Conservation (phyloP, 2,329 filamentous ascomycete species). For the Didymella arachidicola region DNA sequence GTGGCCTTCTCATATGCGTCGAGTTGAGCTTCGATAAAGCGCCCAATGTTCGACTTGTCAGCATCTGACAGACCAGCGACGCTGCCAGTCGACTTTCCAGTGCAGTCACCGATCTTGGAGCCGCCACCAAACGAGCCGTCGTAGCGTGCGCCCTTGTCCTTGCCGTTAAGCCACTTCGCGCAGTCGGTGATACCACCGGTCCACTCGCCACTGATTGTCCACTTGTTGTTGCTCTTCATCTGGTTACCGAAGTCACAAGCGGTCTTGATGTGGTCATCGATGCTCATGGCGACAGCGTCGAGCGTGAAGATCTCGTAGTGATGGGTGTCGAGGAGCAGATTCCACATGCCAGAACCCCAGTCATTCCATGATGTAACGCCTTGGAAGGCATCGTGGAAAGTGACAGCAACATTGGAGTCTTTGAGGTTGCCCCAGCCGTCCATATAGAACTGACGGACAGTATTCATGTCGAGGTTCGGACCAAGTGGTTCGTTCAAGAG, state of each 20-base stretch:
- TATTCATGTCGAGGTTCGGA: slow-evolving; percentile 52
- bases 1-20: slow-evolving; percentile 57
- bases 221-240: slow-evolving; percentile 57
- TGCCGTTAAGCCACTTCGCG: slow-evolving; percentile 59
- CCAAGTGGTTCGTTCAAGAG: slow-evolving; percentile 59
- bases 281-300: slow-evolving; percentile 48
- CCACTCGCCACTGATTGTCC: slow-evolving; percentile 59
- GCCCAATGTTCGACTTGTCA: slow-evolving; percentile 55
- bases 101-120: slow-evolving; percentile 53
- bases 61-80: slow-evolving; percentile 52
- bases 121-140: slow-evolving; percentile 53
- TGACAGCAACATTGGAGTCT: slow-evolving; percentile 52
- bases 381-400: slow-evolving; percentile 58
- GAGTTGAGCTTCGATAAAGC: slow-evolving; percentile 58
- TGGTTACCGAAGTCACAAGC: slow-evolving; percentile 56
- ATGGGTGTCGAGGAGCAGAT: slow-evolving; percentile 57
- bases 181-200: slow-evolving; percentile 58
- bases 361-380: slow-evolving; percentile 55
- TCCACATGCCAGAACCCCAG: slow-evolving; percentile 56
- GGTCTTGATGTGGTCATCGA: slow-evolving; percentile 51
- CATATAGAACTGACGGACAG: slow-evolving; percentile 57
- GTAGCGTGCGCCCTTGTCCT: slow-evolving; percentile 56
- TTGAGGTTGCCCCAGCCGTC: slow-evolving; percentile 58
- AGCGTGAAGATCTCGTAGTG: slow-evolving; percentile 59
- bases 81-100: slow-evolving; percentile 55